Evolutionary conservation across 352 stramenopile genomes (phyloP).

Genomic region (Elongisporangium undulatum): DNA sequence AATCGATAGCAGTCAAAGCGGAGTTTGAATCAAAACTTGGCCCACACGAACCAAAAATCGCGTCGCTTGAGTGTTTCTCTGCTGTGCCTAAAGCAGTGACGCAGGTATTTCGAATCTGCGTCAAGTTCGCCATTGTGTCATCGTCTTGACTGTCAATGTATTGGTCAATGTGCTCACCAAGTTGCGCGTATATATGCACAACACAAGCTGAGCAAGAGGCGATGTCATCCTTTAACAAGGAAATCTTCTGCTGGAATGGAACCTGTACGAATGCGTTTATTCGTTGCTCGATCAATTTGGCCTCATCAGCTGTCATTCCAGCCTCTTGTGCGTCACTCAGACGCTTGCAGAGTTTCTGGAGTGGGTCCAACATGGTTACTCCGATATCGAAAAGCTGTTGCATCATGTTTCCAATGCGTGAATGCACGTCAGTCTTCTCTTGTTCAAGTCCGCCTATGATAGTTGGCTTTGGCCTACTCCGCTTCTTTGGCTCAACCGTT

Average conservation of each 20-base stretch:
- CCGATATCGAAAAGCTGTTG: constrained; percentile 22
- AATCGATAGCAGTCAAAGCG: not conserved
- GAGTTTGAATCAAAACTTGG: not conserved
- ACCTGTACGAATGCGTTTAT: constrained; percentile 24
- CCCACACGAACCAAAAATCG: not conserved
- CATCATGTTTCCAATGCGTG: constrained; percentile 13
- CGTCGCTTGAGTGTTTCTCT: not conserved
- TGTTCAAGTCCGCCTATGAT: not conserved
- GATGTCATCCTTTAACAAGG: constrained; percentile 3
- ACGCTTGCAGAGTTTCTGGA: constrained; percentile 40
- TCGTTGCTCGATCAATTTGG: constrained; percentile 62
- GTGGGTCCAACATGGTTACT: constrained; percentile 35
- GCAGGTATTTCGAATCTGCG: not conserved
- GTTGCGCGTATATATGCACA: not conserved
- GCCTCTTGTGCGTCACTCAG: constrained; percentile 32
- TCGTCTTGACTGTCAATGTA: constrained; percentile 21
- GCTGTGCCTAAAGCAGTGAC: not conserved
- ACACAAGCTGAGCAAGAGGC: not conserved
- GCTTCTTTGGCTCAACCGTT: not conserved
- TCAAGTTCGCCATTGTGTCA: not conserved
- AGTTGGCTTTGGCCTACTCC: not conserved
- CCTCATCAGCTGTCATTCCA: constrained; percentile 64
- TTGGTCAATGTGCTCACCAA: constrained; percentile 8
- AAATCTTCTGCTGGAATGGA: constrained; percentile 10
- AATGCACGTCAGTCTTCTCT: not conserved